Conservation (phyloP, 352 stramenopile genomes). For the Phytophthora pluvialis region DNA sequence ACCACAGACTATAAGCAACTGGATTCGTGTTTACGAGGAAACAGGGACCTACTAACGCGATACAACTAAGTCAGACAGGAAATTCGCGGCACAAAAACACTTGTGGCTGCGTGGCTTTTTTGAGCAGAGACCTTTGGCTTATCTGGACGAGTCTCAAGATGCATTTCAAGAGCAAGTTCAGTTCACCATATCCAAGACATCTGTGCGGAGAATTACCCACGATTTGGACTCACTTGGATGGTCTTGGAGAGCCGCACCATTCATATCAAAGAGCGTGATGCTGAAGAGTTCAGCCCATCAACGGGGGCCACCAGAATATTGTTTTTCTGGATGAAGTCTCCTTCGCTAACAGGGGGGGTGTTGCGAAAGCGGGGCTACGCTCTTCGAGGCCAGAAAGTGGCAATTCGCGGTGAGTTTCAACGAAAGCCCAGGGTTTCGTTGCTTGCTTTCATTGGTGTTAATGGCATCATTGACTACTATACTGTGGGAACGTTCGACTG, state of each 20-base stretch:
- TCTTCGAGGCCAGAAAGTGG: conserved; percentile 27
- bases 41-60: conserved; percentile 5
- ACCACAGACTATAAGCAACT: conserved; percentile 1
- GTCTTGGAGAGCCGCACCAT: too few species aligned
- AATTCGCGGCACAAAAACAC: background rate
- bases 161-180: background rate
- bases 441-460: conserved; percentile 24
- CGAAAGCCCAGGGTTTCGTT: conserved; percentile 37
- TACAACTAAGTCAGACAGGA: background rate
- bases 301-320: conserved; percentile 22
- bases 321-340: conserved; percentile 42
- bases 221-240: too few species aligned
- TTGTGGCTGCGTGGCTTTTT: conserved; percentile 4
- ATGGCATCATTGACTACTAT: conserved; percentile 40
- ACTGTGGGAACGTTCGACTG: conserved; percentile 40
- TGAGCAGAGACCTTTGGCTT: conserved; percentile 1
- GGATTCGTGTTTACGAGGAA: conserved; percentile 7
- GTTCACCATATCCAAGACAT: background rate
- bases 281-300: conserved; percentile 29
- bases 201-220: too few species aligned
- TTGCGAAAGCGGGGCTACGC: conserved; percentile 33
- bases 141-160: conserved; percentile 12
- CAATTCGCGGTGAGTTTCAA: conserved; percentile 32
- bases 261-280: conserved; percentile 3
- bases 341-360: conserved; percentile 45